Conservation (phyloP, 139 green algal genomes). For the Chlorella sp. region DNA sequence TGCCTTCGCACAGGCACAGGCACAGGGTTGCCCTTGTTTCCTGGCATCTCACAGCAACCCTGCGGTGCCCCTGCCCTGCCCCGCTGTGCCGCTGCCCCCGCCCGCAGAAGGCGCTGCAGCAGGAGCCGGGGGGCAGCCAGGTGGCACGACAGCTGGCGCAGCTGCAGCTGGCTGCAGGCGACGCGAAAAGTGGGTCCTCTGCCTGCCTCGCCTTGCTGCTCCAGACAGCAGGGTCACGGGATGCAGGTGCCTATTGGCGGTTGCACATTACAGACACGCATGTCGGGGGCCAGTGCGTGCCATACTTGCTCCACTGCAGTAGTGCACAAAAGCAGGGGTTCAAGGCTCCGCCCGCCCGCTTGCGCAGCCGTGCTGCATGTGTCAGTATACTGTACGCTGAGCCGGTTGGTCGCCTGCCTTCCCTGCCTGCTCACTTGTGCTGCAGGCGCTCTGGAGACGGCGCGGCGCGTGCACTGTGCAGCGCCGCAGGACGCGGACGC, state of each 20-base stretch:
- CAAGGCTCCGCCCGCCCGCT: too few species aligned
- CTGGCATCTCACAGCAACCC: too few species aligned
- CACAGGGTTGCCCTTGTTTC: neutral
- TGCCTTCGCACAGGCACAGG: neutral
- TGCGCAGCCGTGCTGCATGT: too few species aligned
- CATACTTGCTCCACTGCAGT: too few species aligned
- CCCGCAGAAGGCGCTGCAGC: neutral
- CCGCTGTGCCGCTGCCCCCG: neutral
- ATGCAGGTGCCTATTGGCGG: neutral
- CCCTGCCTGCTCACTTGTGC: neutral
- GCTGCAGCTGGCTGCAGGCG: conserved; percentile 17
- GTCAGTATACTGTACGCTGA: too few species aligned
- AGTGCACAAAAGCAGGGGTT: too few species aligned
- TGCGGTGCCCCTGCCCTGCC: neutral
- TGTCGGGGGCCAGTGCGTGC: too few species aligned
- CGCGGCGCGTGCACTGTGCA: neutral
- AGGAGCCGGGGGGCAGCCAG: neutral
- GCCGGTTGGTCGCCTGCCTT: too few species aligned
- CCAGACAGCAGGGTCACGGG: neutral
- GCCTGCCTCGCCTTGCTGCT: neutral
- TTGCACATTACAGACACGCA: too few species aligned
- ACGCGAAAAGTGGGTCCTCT: neutral
- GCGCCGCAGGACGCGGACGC: neutral
- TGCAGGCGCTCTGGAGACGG: neutral
- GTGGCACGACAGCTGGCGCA: neutral